These are phyloP conservation scores for Mucor piriformis DNA, from an alignment of 371 early-diverging fungal species.

Conservation along the genomic window DNA sequence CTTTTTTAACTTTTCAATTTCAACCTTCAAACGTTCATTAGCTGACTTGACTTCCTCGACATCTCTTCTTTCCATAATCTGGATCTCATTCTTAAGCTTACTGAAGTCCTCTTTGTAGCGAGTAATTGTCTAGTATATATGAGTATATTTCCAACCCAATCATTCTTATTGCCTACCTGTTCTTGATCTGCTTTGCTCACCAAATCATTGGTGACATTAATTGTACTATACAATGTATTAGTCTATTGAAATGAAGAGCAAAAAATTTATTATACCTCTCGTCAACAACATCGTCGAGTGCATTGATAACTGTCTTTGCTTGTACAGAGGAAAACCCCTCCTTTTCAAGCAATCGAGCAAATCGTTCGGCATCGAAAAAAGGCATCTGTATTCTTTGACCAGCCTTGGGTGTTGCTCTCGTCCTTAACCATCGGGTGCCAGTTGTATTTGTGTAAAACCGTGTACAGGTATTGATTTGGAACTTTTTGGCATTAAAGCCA, in stretches of 20 bases:
- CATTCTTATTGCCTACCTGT: conserved; percentile 39
- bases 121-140: conserved; percentile 62
- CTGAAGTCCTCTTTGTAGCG: conserved; percentile 88
- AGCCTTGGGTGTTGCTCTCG: conserved; percentile 10
- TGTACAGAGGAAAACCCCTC: conserved; percentile 79
- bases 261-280: conserved; percentile 63
- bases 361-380: conserved; percentile 77
- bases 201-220: conserved; percentile 63
- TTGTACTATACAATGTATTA: conserved; percentile 38
- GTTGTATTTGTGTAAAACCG: conserved; percentile 8
- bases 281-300: conserved; percentile 74
- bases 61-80: conserved; percentile 87
- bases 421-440: conserved; percentile 23
- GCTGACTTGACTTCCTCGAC: conserved; percentile 85
- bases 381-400: conserved; percentile 32
- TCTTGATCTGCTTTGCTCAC: conserved; percentile 88
- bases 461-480: not conserved
- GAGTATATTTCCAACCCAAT: not conserved
- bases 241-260: not conserved
- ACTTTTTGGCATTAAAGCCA: no score
- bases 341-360: conserved; percentile 72
- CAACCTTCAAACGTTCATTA: conserved; percentile 76
- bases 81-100: conserved; percentile 85
- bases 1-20: conserved; percentile 83
- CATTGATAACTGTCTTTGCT: conserved; percentile 78